Conservation (phyloP, 257 asterid species). For the Galeopsis tetrahit region DNA sequence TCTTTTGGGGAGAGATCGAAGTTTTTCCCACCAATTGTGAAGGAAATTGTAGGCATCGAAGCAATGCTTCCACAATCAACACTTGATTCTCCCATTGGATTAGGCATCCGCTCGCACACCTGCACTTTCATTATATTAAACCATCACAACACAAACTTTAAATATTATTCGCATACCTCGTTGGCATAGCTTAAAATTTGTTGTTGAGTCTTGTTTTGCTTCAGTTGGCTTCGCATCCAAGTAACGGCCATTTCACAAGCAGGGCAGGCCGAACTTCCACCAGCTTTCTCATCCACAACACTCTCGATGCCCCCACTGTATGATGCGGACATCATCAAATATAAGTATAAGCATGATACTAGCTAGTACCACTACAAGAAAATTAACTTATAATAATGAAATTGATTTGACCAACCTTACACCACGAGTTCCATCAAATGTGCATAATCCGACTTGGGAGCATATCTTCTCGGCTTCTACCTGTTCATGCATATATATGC, state of each 20-base stretch:
- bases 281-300: slow-evolving; percentile 45
- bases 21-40: slow-evolving; percentile 74
- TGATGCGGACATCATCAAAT: background rate
- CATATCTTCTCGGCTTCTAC: slow-evolving; percentile 71
- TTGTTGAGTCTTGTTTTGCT: slow-evolving; percentile 64
- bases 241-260: slow-evolving; percentile 74
- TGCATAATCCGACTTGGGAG: slow-evolving; percentile 74
- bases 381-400: no score
- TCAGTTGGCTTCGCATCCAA: slow-evolving; percentile 70
- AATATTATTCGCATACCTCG: slow-evolving; percentile 51
- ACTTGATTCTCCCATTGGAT: slow-evolving; percentile 74
- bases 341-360: no score
- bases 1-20: slow-evolving; percentile 75
- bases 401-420: slow-evolving; percentile 55
- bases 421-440: slow-evolving; percentile 66
- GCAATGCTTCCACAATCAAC: slow-evolving; percentile 70
- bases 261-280: slow-evolving; percentile 52
- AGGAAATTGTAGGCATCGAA: slow-evolving; percentile 80
- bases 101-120: slow-evolving; percentile 87
- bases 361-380: no score
- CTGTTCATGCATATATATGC: slow-evolving; percentile 35
- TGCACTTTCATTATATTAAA: slow-evolving; percentile 33
- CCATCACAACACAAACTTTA: background rate
- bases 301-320: slow-evolving; percentile 71
- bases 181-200: slow-evolving; percentile 53